Base-by-base conservation (phyloP, 441 rosid species). In the Erysimum pusillum region DNA sequence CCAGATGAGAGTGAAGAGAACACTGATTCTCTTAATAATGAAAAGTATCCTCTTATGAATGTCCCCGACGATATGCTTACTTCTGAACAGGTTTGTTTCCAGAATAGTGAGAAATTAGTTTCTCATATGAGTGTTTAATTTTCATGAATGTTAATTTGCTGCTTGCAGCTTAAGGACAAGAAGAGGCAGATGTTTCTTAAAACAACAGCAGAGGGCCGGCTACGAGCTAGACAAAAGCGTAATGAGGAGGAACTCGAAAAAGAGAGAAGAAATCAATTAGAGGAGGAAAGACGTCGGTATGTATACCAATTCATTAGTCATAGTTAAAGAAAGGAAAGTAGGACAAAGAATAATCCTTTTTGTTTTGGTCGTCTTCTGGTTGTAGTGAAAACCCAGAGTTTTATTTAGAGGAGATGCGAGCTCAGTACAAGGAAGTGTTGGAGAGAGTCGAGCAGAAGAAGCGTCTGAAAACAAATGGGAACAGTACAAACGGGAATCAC, bases 401-500 rank as follows among this genome's bases (percentile, higher is more conserved):
- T 76, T 95, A 95, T 81, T 76, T 89, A 67, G 93, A 90, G 71
- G 86, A 92, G 85, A 76, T 87, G 82, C 97, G 65, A 51, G 64
- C 73, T 41, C 92, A 83, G 81, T 90, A 92, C 85, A 91, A 89
- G 76, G 97, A 90, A 73, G 87, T 95, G 34, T 75, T 76, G 56
- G 98, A 91, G 81, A 95, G 75, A 86, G 86, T 92, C 67, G 97
- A 89, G 58, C 96, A 89, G 83, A 85, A 91, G 75, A 95, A 95
- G 77, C 94, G 92, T 36, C 86, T 88, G 35, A 92, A 91, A 83
- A 86, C 96, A 58, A 95, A 90, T 71, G 99, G 97, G 39, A 71
- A 86, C 56, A 76, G 82, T 67, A 84, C 94, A 22, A 92, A 94
- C 79, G 96, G 97, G 73, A 90, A 86, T 82, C 79, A 80, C 48